Conservation (phyloP, 345 rosid species). For the Pseudoturritis turrita region DNA sequence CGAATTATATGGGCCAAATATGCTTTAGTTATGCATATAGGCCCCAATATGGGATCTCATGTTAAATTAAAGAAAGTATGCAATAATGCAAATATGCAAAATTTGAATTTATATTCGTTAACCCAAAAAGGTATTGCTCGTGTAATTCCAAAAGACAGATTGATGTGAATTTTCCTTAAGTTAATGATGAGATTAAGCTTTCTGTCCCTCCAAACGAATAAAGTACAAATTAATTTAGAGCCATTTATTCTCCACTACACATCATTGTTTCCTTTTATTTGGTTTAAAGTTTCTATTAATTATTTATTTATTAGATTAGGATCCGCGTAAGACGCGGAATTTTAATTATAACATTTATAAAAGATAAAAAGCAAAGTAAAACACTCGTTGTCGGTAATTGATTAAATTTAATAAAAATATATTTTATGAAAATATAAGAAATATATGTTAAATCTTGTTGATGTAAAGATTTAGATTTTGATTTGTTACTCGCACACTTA, state of each 20-base stretch:
- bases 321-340: too few relatives aligned
- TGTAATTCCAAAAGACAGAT: conserved; percentile 9
- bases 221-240: not conserved
- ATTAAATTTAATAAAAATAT: too few relatives aligned
- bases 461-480: too few relatives aligned
- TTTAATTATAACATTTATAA: too few relatives aligned
- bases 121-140: not conserved
- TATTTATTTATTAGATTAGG: not conserved
- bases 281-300: not conserved
- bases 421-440: too few relatives aligned
- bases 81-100: not conserved
- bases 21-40: not conserved
- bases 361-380: too few relatives aligned
- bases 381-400: too few relatives aligned
- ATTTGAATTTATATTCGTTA: conserved; percentile 1
- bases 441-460: too few relatives aligned
- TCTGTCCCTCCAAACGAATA: conserved; percentile 19
- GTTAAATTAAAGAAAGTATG: not conserved
- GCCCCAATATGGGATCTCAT: not conserved
- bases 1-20: not conserved
- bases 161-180: conserved; percentile 22
- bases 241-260: conserved; percentile 23
- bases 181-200: conserved; percentile 29
- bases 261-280: conserved; percentile 22
- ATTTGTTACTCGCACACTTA: too few relatives aligned